These are phyloP conservation scores for Oidiodendron maius DNA, from an alignment of 495 filamentous ascomycete genomes.

Conservation along the genomic window DNA sequence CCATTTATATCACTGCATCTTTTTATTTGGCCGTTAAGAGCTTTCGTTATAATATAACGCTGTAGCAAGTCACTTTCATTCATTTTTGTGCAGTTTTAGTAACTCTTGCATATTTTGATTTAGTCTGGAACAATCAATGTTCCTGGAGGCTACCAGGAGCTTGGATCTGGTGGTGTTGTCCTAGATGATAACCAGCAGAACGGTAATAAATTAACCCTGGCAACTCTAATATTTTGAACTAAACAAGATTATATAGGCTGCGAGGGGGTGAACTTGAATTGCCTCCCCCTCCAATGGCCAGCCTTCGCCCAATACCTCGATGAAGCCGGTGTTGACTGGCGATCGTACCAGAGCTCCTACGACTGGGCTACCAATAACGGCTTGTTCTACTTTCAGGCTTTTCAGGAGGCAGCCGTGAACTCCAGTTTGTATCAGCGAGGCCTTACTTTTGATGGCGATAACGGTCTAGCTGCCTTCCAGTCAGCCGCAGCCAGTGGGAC, in stretches of 20 bases:
- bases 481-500: constrained; percentile 22
- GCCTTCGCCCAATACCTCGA: constrained; percentile 23
- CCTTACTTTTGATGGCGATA: constrained; percentile 20
- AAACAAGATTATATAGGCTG: neutral
- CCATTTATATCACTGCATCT: no score
- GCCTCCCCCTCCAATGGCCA: constrained; percentile 25
- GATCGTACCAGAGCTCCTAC: constrained; percentile 24
- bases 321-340: constrained; percentile 27
- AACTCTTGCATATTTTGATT: no score
- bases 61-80: no score
- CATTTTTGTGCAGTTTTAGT: no score
- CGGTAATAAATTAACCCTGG: neutral
- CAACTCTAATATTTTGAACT: neutral
- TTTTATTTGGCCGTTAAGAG: no score
- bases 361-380: constrained; percentile 25
- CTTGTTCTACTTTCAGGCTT: constrained; percentile 24
- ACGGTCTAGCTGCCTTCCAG: constrained; percentile 23
- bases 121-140: constrained; percentile 24
- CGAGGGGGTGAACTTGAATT: constrained; percentile 19
- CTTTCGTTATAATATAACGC: no score
- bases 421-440: constrained; percentile 19
- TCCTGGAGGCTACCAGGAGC: constrained; percentile 20
- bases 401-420: constrained; percentile 19
- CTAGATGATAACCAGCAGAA: constrained; percentile 23
- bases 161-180: constrained; percentile 21